Base-by-base conservation (phyloP, 2,329 filamentous ascomycete genomes). In the Plectosphaerella cucumerina region DNA sequence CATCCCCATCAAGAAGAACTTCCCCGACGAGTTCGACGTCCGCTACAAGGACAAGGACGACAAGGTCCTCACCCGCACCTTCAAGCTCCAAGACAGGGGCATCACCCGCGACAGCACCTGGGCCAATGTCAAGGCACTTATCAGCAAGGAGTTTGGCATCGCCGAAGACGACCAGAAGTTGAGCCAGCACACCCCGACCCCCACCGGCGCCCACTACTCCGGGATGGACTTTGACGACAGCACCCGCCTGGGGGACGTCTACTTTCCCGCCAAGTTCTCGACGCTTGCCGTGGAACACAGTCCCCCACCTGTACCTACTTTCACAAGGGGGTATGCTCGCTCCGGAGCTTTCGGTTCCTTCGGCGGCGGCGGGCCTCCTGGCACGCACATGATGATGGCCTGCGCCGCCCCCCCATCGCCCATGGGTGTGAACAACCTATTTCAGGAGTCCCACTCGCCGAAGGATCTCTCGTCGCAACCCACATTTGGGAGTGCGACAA, bases 61-160 rank as follows among this genome's bases (percentile, higher is more conserved):
- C 15, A 50, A 49, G 37, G 47, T 57, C 34, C 15, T 53, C 53
- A 54, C 49, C 3, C 53, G 53, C 42, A 54, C 49, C 10, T 45
- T 57, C 44, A 50, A 52, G 18, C 42, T 57, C 10, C 47, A 48
- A 6, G 47, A 53, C 4, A 47, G 47, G 21, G 43, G 47, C 14
- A 26, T 57, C 34, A 53, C 35, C 6, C 11, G 18, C 14, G 50
- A 50, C 9, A 56, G 49, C 51, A 56, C 55, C 23, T 57, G 55
- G 55, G 5, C 15, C 6, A 51, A 57, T 35, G 51, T 57, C 44
- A 57, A 52, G 53, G 44, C 47, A 34, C 23, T 43, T 33, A 48
- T 57, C 20, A 39, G 37, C 5, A 34, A 50, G 11, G 53, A 56
- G 44, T 52, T 57, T 10, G 49, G 48, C 41, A 48, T 56, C 17